Conservation (phyloP, 495 filamentous ascomycete genomes). For the Rusavskia elegans region DNA sequence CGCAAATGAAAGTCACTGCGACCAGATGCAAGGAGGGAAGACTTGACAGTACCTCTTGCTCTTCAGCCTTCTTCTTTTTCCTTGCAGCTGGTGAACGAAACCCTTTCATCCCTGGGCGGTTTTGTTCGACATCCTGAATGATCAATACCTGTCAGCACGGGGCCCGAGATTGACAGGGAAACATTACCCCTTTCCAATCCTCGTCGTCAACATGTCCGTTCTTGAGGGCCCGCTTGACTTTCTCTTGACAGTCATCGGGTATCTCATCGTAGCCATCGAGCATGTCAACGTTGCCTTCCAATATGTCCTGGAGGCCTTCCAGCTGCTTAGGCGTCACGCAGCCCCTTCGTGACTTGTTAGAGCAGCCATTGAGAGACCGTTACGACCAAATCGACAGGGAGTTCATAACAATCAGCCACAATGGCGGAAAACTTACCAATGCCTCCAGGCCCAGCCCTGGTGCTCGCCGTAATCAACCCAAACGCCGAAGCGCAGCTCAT, state of each 20-base stretch:
- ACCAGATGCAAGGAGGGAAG: background rate
- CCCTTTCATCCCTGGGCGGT: conserved; percentile 48
- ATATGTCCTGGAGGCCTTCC: conserved; percentile 31
- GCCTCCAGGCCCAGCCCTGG: conserved; percentile 49
- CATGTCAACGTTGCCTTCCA: conserved; percentile 24
- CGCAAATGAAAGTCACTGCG: no score
- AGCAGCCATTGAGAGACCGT: background rate
- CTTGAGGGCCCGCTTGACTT: conserved; percentile 43
- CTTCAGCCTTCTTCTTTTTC: conserved; percentile 25
- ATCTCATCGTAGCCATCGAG: conserved; percentile 65
- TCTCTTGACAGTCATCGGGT: conserved; percentile 40
- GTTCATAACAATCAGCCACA: background rate
- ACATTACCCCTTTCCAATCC: conserved; percentile 64
- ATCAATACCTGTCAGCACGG: conserved; percentile 8
- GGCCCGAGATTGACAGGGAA: background rate
- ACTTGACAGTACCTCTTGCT: conserved; percentile 9
- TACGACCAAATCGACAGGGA: background rate
- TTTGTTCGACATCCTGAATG: conserved; percentile 47
- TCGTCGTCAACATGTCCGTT: conserved; percentile 60
- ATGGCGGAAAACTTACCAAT: conserved; percentile 46
- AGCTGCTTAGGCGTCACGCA: conserved; percentile 56
- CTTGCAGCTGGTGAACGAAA: conserved; percentile 30
- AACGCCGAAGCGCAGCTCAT: conserved; percentile 52
- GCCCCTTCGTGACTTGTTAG: conserved; percentile 38
- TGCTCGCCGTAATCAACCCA: conserved; percentile 39